These are phyloP conservation scores for Ogataea methylovora DNA, from an alignment of 805 yeast genomes.

Conservation along the genomic window DNA sequence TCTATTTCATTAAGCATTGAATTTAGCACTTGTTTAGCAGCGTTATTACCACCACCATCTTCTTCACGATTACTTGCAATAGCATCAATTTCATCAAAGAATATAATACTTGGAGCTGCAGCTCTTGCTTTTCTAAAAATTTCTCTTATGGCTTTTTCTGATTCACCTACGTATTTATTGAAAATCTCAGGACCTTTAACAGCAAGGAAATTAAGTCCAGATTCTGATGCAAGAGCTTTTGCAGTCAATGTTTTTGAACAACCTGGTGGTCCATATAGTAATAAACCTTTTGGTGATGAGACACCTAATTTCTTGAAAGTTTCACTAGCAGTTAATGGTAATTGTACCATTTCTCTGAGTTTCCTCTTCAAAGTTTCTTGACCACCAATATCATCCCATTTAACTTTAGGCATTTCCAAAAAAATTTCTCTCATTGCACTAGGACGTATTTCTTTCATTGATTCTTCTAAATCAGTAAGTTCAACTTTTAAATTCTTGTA, in stretches of 20 bases:
- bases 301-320: conserved; percentile 75
- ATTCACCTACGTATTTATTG: conserved; percentile 94
- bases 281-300: conserved; percentile 85
- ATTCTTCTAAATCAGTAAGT: conserved; percentile 54
- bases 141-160: conserved; percentile 89
- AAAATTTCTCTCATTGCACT: conserved; percentile 96
- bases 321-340: conserved; percentile 79
- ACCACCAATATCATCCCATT: conserved; percentile 95
- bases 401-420: conserved; percentile 87
- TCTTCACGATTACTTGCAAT: conserved; percentile 71
- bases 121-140: conserved; percentile 90
- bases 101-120: conserved; percentile 87
- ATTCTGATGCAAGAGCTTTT: conserved; percentile 91
- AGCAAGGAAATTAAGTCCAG: conserved; percentile 88
- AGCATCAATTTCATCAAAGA: conserved; percentile 97
- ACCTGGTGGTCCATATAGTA: conserved; percentile 97
- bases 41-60: conserved; percentile 51
- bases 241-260: conserved; percentile 95
- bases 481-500: conserved; percentile 36
- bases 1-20: conserved; percentile 91
- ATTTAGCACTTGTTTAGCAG: conserved; percentile 80
- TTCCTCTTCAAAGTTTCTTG: conserved; percentile 77
- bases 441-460: conserved; percentile 79
- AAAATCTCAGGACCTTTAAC: conserved; percentile 95
- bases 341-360: conserved; percentile 81